Base-by-base conservation (phyloP, 345 rosid genomes). In the Kernera saxatilis region DNA sequence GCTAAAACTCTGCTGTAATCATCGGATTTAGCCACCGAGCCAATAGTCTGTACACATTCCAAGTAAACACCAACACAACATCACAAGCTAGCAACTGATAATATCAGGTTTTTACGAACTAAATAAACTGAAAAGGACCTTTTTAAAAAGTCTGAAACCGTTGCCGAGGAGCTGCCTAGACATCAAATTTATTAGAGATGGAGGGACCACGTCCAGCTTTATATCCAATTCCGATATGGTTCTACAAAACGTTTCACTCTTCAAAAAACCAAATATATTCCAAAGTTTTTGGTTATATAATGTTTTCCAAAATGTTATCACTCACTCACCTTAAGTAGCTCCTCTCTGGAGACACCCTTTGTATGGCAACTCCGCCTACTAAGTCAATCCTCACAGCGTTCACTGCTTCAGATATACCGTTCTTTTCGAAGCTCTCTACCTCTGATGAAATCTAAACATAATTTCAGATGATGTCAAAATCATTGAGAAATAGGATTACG, bases 141-240 rank as follows among this genome's bases (percentile, higher is more conserved):
- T 91, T 71, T 89, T 87, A 74, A 82, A 94, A 46, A 88, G 95
- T 80, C 75, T 80, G 81, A 94, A 94, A 70, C 99, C 93, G 73
- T 80, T 85, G 59, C 96, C 96, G 2, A 91, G 41, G 57, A 91
- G 91, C 83, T 93, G 97, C 80, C 98, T 89, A 18, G 97, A 79
- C 65, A 89, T 81, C 33, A 93, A 91, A 78, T 93, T 93, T 53
- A 93, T 82, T 22, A 93, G 88, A 60, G 86, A 77, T 36, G 97
- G 89, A 65, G 97, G 97, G 19, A 91, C 85, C 61, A 93, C 83
- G 49, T 91, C 97, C 77, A 94, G 64, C 92, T 91, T 94, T 71
- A 89, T 51, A 84, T 94, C 97, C 77, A 94, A 26, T 68, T 70
- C 89, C 35, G 84, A 85, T 26, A 94, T 89, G 13, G 84, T 83